Base-by-base conservation (phyloP, 768 basidiomycete species). In the Auriscalpium vulgare region DNA sequence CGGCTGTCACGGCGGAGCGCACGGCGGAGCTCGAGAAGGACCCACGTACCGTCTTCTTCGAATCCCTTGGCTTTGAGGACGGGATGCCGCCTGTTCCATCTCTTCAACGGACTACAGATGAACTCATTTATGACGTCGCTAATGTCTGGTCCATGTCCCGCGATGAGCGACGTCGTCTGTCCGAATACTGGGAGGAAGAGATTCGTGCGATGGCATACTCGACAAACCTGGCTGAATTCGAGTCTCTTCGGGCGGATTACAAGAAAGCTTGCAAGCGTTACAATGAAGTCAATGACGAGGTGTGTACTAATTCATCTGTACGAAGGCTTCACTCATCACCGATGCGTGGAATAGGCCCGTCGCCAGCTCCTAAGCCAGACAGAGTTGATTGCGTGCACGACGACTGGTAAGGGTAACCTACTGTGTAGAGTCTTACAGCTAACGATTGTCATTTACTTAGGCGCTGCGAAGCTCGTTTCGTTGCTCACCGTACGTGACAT, bases 351-450 rank as follows among this genome's bases (percentile, higher is more conserved):
- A 1, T 59, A 90, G 88, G 68, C 73, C 50, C 76, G 83, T 10
- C 77, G 82, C 0, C 72, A 74, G 5, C 67, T 91, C 7, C 71
- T 91, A 7, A 65, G 67, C 36, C 66, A 73, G 7, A 74, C 79
- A 0, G 79, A 87, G 62, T 74, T 91, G 17, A 79, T 90, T 47
- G 89, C 85, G 7, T 88, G 87, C 58, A 91, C 88, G 0, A 90
- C 88, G 0, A 88, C 83, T 19, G 87, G 86, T 84, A 64, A 2
- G 65, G 56, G n/a, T 38, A 13, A 11, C 35, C 13, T 47, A 44
- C 21, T 19, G 34, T n/a, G 3, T 6, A 11, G 47, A 23, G 44
- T n/a, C 23, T 46, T 4, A n/a, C 7, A 6, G 17, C 45, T 51
- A 57, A 29, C 29, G 48, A 34, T 36, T 37, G 10, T 23, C 2